Base-by-base conservation (phyloP, 768 basidiomycete species). In the Tephrocybe rancida region DNA sequence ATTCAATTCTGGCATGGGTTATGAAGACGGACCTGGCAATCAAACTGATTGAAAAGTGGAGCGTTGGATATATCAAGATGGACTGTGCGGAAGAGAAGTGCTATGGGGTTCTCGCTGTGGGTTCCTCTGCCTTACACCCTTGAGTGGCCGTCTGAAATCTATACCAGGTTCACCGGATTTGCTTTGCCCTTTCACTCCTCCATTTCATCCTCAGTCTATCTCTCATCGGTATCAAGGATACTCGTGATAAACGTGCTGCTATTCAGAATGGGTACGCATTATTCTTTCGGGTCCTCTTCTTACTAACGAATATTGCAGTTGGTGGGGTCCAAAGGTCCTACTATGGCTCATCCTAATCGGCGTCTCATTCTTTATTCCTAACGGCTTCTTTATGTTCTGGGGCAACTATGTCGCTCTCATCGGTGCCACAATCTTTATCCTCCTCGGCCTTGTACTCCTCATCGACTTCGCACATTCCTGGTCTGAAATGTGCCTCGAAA, bases 391-490 rank as follows among this genome's bases (percentile, higher is more conserved):
- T 76, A 95, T 98, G 74, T 92, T 97, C 69, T 98, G 94, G 90
- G 95, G 95, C 29, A 94, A 95, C 61, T 96, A 97, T 64, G 72
- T 93, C 56, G 83, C 95, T 21, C 81, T 97, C 38, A 85, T 98
- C 50, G 97, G 97, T 32, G 92, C 96, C 0, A 92, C 90, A 5
- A 68, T 95, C 55, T 99, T 99, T 76, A 98, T 99, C 67, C 86
- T 98, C 29, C 88, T 99, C 58, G 97, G 97, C 43, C 87, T 99
- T 25, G 92, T 99, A 52, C 87, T 99, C 39, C 86, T 99, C 52
- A 90, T 99, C 70, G 97, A 99, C 75, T 98, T 98, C 64, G 97
- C 97, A 2, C 97, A 99, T 67, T 90, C 92, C 5, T 98, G 95
- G 95, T 93, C 94, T 14, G 97, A 99, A 72, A 95, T 86, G 5